Conservation (phyloP, 208 protist genomes). For the Crithidia fasciculata region DNA sequence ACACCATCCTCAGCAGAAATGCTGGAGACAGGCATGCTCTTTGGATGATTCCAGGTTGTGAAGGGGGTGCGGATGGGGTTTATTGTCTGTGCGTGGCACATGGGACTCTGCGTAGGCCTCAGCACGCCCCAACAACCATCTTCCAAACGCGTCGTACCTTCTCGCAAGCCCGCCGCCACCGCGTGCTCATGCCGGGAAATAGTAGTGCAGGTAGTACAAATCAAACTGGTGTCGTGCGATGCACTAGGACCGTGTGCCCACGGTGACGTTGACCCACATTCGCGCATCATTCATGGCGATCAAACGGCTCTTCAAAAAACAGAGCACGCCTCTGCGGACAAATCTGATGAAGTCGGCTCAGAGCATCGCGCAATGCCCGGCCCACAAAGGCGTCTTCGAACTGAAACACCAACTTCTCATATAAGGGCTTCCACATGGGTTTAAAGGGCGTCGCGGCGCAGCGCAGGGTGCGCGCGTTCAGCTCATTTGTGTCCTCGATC, state of each 20-base stretch:
- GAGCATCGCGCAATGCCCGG: neutral
- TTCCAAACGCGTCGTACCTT: neutral
- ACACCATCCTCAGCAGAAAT: no score
- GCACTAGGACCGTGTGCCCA: constrained; percentile 14
- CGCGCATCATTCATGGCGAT: no score
- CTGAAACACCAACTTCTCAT: neutral
- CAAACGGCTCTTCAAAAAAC: neutral
- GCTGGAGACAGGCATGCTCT: no score
- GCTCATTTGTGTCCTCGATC: neutral
- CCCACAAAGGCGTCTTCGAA: constrained; percentile 11
- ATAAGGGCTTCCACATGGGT: neutral
- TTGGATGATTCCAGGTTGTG: no score
- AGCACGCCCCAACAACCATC: neutral
- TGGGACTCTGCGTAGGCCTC: neutral
- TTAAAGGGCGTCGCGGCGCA: neutral
- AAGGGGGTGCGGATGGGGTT: no score
- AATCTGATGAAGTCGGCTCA: neutral
- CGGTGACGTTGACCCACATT: neutral
- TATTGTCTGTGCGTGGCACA: no score
- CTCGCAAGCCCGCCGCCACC: neutral
- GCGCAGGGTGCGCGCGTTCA: neutral
- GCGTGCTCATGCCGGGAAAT: constrained; percentile 16
- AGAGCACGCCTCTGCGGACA: neutral
- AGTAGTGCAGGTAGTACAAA: constrained; percentile 20
- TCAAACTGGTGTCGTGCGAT: constrained; percentile 10